phyloP scores from a whole-genome alignment of 2,329 filamentous ascomycete species.

The Ophiobolus disseminans region DNA sequence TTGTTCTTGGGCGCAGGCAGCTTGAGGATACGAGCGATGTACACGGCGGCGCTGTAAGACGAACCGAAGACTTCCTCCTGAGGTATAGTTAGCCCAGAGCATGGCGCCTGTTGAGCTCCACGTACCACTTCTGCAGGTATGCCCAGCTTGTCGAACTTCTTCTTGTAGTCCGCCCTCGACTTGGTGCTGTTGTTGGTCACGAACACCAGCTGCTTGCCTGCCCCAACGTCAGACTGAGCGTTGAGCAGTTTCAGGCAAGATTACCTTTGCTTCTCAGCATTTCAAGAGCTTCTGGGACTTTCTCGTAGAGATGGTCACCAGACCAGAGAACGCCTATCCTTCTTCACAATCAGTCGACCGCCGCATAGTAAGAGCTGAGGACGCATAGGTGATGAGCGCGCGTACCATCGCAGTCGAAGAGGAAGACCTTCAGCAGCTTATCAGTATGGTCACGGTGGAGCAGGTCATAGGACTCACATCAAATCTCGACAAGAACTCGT shows the following conservation, averaged over 20 bases:
- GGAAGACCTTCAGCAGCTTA: conserved; percentile 71
- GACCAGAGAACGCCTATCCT: conserved; percentile 91
- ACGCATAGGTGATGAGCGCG: conserved; percentile 16
- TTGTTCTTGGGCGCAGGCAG: conserved; percentile 82
- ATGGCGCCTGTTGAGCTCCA: background rate
- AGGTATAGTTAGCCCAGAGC: conserved; percentile 5
- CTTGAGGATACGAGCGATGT: conserved; percentile 90
- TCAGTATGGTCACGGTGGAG: conserved; percentile 19
- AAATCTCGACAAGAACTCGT: conserved; percentile 86
- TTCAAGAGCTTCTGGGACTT: conserved; percentile 82
- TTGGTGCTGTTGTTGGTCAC: conserved; percentile 99
- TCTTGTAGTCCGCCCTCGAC: conserved; percentile 87
- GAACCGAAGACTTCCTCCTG: conserved; percentile 95
- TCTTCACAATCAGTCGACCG: conserved; percentile 49
- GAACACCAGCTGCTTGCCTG: conserved; percentile 91
- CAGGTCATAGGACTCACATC: conserved; percentile 70
- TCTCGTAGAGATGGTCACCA: conserved; percentile 86
- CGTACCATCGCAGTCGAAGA: conserved; percentile 96
- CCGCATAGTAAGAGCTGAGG: background rate
- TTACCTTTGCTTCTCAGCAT: conserved; percentile 81
- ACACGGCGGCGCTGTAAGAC: conserved; percentile 92
- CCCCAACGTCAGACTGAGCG: background rate
- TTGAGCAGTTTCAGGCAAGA: background rate
- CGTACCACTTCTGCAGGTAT: conserved; percentile 74
- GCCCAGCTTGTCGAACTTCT: conserved; percentile 82